Base-by-base conservation (phyloP, 257 asterid species). In the Solanum sparsipilum region DNA sequence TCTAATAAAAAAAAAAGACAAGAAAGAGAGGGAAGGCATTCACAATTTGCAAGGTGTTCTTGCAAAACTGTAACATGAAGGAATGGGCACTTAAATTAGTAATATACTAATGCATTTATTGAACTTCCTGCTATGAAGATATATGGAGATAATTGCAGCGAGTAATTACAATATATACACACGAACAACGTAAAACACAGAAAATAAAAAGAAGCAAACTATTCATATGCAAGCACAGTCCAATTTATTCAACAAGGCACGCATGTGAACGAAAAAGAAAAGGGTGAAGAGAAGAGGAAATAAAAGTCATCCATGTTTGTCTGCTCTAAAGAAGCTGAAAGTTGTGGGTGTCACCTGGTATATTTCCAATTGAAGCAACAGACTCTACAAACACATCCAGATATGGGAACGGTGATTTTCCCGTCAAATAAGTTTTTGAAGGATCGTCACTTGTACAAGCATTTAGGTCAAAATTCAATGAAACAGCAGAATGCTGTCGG, bases 381-480 rank as follows among this genome's bases (percentile, higher is more conserved):
- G 91, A 90, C 93, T 92, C 94, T 32, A 96, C 86, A 87, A 96
- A 96, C 39, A 65, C 88, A 91, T 97, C 99, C 93, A 97, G 83
- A 88, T 95, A 93, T 48, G 98, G 97, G 91, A 94, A 95, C 79
- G 96, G 98, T 79, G 99, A 96, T 90, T 93, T 96, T 88, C 97
- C 98, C 93, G 89, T 94, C 92, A 93, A 67, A 90, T 93, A 93
- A 87, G 95, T 92, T 89, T 93, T 85, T 58, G 99, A 94, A 90
- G 93, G 92, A 90, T 94, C 97, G 84, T 94, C 97, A 85, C 87
- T 91, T 86, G 91, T 85, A 87, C 91, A 93, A 85, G 91, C 89
- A 86, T 92, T 90, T 83, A 88, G 89, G 88, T 90, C 92, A 88
- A 92, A 91, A 35, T 90, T 92, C 58, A 72, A 89, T 75, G 92